phyloP scores from a whole-genome alignment of 495 filamentous ascomycete species.

The Ramalina intermedia region DNA sequence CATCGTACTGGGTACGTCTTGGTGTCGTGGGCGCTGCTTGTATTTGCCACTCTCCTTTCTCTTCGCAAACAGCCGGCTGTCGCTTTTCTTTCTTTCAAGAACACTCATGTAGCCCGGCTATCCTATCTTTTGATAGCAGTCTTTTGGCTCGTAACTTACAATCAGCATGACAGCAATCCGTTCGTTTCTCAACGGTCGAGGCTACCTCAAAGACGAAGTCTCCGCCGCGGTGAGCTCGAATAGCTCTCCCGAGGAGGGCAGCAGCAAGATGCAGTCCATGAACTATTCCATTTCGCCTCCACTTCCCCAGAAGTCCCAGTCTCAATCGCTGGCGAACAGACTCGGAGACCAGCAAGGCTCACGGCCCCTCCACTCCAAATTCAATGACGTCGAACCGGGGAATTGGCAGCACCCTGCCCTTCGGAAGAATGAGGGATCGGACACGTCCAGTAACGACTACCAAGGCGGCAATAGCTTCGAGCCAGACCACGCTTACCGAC shows the following conservation, averaged over 20 bases:
- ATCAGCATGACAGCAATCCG: conserved; percentile 16
- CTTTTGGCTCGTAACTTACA: background rate
- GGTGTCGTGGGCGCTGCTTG: background rate
- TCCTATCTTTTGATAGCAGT: background rate
- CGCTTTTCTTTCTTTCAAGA: background rate
- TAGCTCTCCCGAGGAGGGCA: conserved; percentile 3
- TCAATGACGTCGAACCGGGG: conserved; percentile 6
- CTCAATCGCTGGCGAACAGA: conserved; percentile 1
- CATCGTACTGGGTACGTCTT: conserved; percentile 4
- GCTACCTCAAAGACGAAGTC: background rate
- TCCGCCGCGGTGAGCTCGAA: background rate
- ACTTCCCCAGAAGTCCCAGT: conserved; percentile 1
- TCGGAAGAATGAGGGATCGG: conserved; percentile 2
- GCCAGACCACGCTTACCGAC: conserved; percentile 4
- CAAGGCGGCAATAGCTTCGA: conserved; percentile 8
- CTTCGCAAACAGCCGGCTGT: conserved; percentile 1
- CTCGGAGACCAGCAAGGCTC: conserved; percentile 3
- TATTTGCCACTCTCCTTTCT: background rate
- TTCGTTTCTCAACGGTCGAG: conserved; percentile 9
- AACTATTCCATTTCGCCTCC: conserved; percentile 12
- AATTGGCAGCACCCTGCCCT: conserved; percentile 6
- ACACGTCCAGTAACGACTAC: background rate
- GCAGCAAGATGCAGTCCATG: conserved; percentile 13
- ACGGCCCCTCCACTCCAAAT: conserved; percentile 11
- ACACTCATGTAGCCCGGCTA: background rate